Percentiles rank a stretch among this genome's conserved stretches.
phyloP scores from a whole-genome alignment of 352 stramenopile genomes.

The Pythium brassicae region DNA sequence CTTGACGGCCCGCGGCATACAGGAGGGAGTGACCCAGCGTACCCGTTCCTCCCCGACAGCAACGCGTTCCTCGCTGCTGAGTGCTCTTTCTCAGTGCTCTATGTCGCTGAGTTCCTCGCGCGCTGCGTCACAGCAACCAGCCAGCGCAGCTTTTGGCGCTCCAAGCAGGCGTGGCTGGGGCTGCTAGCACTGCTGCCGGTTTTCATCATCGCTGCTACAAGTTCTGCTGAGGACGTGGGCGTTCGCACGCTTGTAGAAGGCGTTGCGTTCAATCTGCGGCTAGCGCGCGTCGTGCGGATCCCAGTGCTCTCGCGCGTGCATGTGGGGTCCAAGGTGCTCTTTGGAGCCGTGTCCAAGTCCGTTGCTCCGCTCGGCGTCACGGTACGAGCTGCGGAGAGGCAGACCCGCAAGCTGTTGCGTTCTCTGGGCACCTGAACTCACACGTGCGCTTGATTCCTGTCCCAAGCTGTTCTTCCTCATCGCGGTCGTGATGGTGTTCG shows the following conservation, averaged over 20 bases:
- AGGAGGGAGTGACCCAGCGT: constrained; percentile 31
- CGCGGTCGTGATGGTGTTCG: constrained; percentile 51
- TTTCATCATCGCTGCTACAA: constrained; percentile 21
- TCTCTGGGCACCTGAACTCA: too few species aligned
- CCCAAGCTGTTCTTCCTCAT: constrained; percentile 43
- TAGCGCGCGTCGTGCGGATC: constrained; percentile 33
- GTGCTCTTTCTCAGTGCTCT: constrained; percentile 33
- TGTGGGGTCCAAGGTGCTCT: constrained; percentile 42
- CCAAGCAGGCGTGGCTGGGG: constrained; percentile 23
- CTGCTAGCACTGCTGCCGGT: constrained; percentile 30
- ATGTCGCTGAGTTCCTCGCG: constrained; percentile 38
- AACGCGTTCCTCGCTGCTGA: constrained; percentile 23
- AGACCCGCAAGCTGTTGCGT: not conserved
- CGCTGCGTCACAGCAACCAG: constrained; percentile 20
- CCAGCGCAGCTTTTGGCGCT: constrained; percentile 28
- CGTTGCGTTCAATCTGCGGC: constrained; percentile 19
- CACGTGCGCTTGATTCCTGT: constrained; percentile 3
- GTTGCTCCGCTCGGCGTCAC: constrained; percentile 43
- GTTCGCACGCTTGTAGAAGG: not conserved
- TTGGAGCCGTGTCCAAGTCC: constrained; percentile 24
- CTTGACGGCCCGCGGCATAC: constrained; percentile 47
- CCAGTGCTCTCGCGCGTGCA: constrained; percentile 29
- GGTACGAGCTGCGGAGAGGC: constrained; percentile 12
- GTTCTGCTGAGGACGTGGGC: not conserved
- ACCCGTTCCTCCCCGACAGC: constrained; percentile 33